Conservation (phyloP, 768 basidiomycete species). For the Cantharellus cinnabarinus region DNA sequence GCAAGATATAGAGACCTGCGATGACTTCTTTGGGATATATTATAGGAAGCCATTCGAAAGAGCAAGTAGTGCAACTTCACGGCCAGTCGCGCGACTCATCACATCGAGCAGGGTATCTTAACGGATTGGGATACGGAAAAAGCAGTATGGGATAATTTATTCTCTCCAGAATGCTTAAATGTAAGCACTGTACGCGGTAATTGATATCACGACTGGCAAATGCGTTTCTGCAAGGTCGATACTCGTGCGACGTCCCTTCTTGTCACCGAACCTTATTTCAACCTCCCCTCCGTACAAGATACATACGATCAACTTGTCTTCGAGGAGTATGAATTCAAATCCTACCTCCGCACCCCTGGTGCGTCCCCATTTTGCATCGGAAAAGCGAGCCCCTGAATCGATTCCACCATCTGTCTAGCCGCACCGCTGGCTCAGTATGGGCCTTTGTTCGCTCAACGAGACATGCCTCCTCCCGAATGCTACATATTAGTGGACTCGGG, state of each 20-base stretch:
- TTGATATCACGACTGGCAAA: neutral
- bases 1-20: constrained; percentile 60
- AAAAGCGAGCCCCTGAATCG: constrained; percentile 4
- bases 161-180: constrained; percentile 48
- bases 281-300: constrained; percentile 78
- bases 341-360: constrained; percentile 64
- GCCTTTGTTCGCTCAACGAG: constrained; percentile 34
- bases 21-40: constrained; percentile 59
- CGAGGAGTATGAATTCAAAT: constrained; percentile 85
- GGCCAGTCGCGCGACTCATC: constrained; percentile 10
- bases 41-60: constrained; percentile 79
- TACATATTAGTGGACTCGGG: constrained; percentile 71
- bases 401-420: constrained; percentile 24
- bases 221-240: neutral
- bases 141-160: constrained; percentile 80
- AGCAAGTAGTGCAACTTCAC: constrained; percentile 23
- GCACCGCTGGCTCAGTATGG: constrained; percentile 65
- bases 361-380: constrained; percentile 17
- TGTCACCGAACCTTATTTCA: constrained; percentile 88
- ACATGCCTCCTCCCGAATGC: constrained; percentile 42
- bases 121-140: constrained; percentile 95
- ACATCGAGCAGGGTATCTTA: constrained; percentile 51
- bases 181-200: constrained; percentile 22
- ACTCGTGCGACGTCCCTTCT: constrained; percentile 32
- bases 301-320: constrained; percentile 90